These are phyloP conservation scores for Tricholoma flavovirens DNA, from an alignment of 768 basidiomycete species.

Conservation along the genomic window DNA sequence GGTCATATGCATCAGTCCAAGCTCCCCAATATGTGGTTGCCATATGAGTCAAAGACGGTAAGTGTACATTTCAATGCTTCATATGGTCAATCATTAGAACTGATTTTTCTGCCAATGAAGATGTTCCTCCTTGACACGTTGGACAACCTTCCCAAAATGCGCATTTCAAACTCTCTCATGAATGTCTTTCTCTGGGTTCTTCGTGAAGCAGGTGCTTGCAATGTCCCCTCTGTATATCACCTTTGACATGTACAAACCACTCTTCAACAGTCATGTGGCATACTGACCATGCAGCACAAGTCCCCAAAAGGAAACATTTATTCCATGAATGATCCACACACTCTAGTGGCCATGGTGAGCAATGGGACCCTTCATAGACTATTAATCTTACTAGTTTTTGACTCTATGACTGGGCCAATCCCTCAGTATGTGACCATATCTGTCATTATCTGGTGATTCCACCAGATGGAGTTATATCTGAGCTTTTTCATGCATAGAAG, in stretches of 20 bases:
- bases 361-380: too few species aligned
- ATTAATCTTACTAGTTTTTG: not conserved
- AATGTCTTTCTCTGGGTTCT: slow-evolving; percentile 28
- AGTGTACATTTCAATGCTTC: not conserved
- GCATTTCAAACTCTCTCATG: slow-evolving; percentile 24
- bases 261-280: slow-evolving; percentile 10
- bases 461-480: slow-evolving; percentile 19
- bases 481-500: slow-evolving; percentile 27
- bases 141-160: slow-evolving; percentile 27
- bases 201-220: slow-evolving; percentile 16
- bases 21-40: slow-evolving; percentile 1
- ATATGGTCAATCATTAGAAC: too few species aligned
- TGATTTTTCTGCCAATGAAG: not conserved
- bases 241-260: slow-evolving; percentile 19
- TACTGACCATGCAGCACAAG: slow-evolving; percentile 15
- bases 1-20: not conserved
- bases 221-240: slow-evolving; percentile 24
- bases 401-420: slow-evolving; percentile 27
- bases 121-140: slow-evolving; percentile 24
- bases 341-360: not conserved
- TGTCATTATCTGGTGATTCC: slow-evolving; percentile 25
- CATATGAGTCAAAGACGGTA: slow-evolving; percentile 6
- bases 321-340: slow-evolving; percentile 6
- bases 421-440: slow-evolving; percentile 19
- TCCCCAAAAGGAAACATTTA: slow-evolving; percentile 24